Percentiles rank a stretch among this genome's conserved stretches.
These are phyloP conservation scores for Trichosphaerium sp. DNA, from an alignment of 78 protist species.

Conservation along the genomic window DNA sequence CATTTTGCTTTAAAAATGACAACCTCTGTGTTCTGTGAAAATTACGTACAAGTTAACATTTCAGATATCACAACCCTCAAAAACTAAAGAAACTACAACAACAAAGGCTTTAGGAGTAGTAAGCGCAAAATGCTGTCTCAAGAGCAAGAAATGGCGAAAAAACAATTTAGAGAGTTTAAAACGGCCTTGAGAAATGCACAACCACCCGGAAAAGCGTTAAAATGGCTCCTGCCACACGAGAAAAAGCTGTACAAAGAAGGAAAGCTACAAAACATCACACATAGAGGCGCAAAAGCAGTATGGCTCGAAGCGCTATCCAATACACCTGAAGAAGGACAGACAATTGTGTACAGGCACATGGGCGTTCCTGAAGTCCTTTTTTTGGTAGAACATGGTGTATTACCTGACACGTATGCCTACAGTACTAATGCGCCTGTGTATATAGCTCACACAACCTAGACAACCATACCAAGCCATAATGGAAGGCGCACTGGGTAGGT, in stretches of 20 bases:
- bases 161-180: constrained; percentile 6
- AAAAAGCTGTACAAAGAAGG: constrained; percentile 12
- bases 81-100: too few species aligned
- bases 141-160: too few species aligned
- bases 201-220: constrained; percentile 13
- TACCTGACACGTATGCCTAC: constrained; percentile 58
- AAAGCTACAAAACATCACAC: constrained; percentile 25
- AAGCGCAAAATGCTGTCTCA: too few species aligned
- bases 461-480: constrained; percentile 69
- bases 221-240: constrained; percentile 10
- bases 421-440: too few species aligned
- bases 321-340: not conserved
- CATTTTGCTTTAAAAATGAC: too few species aligned
- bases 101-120: too few species aligned
- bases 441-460: too few species aligned
- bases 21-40: too few species aligned
- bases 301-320: constrained; percentile 26
- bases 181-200: constrained; percentile 16
- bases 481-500: constrained; percentile 46
- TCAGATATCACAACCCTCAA: too few species aligned
- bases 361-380: constrained; percentile 28
- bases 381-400: constrained; percentile 7
- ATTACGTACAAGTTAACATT: too few species aligned
- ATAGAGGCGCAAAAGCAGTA: constrained; percentile 18
- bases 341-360: constrained; percentile 47